phyloP scores from a whole-genome alignment of 257 asterid species.

The Lantana camara region DNA sequence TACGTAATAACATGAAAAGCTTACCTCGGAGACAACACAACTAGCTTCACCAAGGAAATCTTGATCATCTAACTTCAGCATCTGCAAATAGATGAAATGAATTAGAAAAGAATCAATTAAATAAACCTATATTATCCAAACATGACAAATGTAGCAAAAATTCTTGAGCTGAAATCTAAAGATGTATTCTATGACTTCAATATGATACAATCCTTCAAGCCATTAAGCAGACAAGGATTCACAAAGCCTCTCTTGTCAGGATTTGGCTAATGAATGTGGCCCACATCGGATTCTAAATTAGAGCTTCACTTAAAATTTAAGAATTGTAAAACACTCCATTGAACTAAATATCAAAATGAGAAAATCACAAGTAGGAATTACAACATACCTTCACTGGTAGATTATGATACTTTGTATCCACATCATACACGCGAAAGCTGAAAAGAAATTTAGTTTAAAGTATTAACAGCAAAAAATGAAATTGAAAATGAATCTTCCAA shows the following conservation, averaged over 20 bases:
- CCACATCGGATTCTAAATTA: no score
- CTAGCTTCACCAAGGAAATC: conserved; percentile 82
- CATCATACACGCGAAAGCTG: conserved; percentile 82
- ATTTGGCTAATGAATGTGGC: neutral
- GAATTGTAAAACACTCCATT: conserved; percentile 5
- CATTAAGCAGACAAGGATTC: neutral
- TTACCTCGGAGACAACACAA: conserved; percentile 72
- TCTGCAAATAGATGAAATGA: conserved; percentile 41
- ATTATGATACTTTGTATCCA: conserved; percentile 67
- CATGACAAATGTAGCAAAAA: neutral
- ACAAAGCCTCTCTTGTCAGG: neutral
- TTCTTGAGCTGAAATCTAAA: neutral
- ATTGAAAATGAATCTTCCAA: neutral
- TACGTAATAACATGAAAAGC: conserved; percentile 10
- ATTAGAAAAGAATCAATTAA: conserved; percentile 7
- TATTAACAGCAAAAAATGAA: conserved; percentile 5
- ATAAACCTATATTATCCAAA: neutral
- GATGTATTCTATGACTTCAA: neutral
- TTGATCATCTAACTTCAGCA: conserved; percentile 64
- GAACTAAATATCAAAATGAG: neutral
- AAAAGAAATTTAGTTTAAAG: conserved; percentile 22
- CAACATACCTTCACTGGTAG: conserved; percentile 68
- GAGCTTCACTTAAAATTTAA: neutral
- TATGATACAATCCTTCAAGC: neutral
- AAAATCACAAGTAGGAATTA: conserved; percentile 16